These are phyloP conservation scores for Exidia glandulosa DNA, from an alignment of 768 basidiomycete genomes.

Conservation along the genomic window DNA sequence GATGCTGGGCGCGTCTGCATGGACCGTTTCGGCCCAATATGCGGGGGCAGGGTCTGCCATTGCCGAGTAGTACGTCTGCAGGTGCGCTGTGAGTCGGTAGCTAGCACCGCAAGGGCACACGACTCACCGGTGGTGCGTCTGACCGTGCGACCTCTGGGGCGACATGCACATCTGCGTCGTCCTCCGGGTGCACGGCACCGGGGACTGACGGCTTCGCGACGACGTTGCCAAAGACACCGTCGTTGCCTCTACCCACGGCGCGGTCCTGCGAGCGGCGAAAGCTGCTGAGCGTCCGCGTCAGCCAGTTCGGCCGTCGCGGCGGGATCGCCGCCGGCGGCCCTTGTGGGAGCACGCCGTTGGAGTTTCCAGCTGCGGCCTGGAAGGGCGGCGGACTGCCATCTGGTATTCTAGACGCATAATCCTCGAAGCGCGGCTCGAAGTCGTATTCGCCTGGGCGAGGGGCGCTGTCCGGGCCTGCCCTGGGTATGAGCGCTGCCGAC, in stretches of 20 bases:
- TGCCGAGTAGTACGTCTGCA: neutral
- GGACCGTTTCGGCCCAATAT: conserved; percentile 3
- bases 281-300: neutral
- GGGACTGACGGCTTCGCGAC: neutral
- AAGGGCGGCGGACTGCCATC: neutral
- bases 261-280: neutral
- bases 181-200: neutral
- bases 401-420: neutral
- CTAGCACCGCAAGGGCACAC: neutral
- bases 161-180: neutral
- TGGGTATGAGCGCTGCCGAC: neutral
- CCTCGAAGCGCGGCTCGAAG: neutral
- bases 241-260: neutral
- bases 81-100: neutral
- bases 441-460: neutral
- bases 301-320: neutral
- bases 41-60: neutral
- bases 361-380: neutral
- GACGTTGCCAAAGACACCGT: conserved; percentile 3
- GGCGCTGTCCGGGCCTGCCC: neutral
- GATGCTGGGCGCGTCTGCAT: neutral
- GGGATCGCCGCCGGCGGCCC: neutral
- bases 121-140: conserved; percentile 1
- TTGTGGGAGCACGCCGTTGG: neutral
- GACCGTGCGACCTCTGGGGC: neutral